Conservation (phyloP, 1,139 yeast species). For the Yamadazyma triangularis region DNA sequence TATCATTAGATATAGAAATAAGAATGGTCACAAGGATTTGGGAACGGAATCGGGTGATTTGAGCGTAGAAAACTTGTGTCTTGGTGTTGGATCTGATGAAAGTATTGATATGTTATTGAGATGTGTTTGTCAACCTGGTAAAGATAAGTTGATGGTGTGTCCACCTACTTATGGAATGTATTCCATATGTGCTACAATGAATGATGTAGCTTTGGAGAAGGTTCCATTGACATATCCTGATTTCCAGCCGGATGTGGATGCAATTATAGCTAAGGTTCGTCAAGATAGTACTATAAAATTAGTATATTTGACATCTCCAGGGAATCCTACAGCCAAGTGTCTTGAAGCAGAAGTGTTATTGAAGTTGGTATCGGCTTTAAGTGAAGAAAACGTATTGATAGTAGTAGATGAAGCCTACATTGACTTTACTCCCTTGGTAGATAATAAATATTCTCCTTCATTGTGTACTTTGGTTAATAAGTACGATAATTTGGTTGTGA, state of each 20-base stretch:
- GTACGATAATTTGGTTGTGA: conserved; percentile 77
- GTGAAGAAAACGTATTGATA: conserved; percentile 68
- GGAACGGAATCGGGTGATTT: conserved; percentile 25
- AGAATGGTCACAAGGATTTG: conserved; percentile 26
- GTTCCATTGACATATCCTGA: conserved; percentile 59
- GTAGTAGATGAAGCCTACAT: conserved; percentile 94
- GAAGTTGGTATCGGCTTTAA: conserved; percentile 44
- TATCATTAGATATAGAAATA: conserved; percentile 67
- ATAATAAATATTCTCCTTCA: conserved; percentile 41
- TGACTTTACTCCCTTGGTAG: conserved; percentile 56
- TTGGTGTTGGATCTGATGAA: conserved; percentile 98
- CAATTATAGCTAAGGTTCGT: conserved; percentile 48
- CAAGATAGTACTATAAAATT: conserved; percentile 63
- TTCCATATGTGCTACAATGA: conserved; percentile 81
- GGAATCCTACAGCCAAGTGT: conserved; percentile 85
- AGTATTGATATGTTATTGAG: conserved; percentile 86
- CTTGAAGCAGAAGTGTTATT: conserved; percentile 48
- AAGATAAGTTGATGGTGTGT: conserved; percentile 75
- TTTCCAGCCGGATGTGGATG: conserved; percentile 62
- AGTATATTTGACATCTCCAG: conserved; percentile 93
- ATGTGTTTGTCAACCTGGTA: conserved; percentile 78
- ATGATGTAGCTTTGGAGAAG: conserved; percentile 72
- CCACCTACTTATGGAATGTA: conserved; percentile 99
- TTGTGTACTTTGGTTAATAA: conserved; percentile 76
- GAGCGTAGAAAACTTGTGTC: conserved; percentile 66